Evolutionary conservation across 116 monocot species (phyloP), one percentile per base, ranked within the genome.

Genomic region (Posidonia oceanica): DNA sequence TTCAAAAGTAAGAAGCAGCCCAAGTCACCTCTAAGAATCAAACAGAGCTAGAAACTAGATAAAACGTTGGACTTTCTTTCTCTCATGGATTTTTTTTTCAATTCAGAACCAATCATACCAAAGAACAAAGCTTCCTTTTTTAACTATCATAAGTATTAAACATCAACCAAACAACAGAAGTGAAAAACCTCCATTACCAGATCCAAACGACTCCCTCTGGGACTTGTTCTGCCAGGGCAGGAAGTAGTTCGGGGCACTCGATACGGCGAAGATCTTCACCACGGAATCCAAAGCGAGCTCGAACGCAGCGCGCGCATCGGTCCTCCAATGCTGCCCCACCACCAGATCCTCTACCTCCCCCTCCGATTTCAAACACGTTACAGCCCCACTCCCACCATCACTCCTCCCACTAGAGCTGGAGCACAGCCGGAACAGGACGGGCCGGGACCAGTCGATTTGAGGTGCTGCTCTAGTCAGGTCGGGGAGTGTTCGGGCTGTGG

Each of bases 171-270:
- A 39, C 17, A 42, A 17, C n/a, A 36, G n/a, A 59, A 22, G n/a
- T 40, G 12, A 16, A 23, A 11, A 23, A 41, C 40, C 29, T 11
- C 16, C 53, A 61, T 72, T 69, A 92, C 97, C 97, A 4, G 97
- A 98, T 20, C 97, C 97, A 77, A 84, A 92, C 59, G 83, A 87
- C 80, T 92, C 97, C 77, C 89, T 76, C 85, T 98, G 93, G 6
- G 97, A 82, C 67, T 98, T 98, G 74, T 92, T 98, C 85, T 92
- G 97, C 97, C 97, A 98, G 3, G 97, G 97, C 0, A 92, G 82
- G 76, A 92, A 98, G 79, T 98, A 98, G 52, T 87, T 98, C 52
- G 97, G 97, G 74, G 87, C 87, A 57, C 92, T 89, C 0, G 97
- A 83, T 54, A 98, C 93, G 1, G 97, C 89, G 72, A 98, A 98